Evolutionary conservation across 257 asterid genomes (phyloP).

Genomic region (Nicotiana undulata): DNA sequence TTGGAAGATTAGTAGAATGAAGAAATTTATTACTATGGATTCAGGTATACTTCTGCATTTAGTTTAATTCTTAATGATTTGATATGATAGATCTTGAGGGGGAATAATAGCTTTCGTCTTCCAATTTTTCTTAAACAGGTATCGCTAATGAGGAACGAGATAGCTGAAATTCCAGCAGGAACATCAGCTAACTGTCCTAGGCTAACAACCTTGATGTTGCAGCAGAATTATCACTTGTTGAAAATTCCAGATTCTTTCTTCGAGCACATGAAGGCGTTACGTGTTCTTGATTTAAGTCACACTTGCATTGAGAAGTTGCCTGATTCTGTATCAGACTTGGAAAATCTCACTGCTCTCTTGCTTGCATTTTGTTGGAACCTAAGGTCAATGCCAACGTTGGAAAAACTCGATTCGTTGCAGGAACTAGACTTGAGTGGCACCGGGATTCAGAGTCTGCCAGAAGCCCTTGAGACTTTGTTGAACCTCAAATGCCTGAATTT

Average conservation of each 20-base stretch:
- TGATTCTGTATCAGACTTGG: conserved; percentile 17
- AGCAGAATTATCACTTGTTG: conserved; percentile 18
- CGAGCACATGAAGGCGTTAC: conserved; percentile 14
- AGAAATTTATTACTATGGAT: neutral
- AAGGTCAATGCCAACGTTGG: conserved; percentile 14
- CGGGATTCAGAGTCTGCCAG: conserved; percentile 15
- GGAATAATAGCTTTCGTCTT: neutral
- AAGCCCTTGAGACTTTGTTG: conserved; percentile 16
- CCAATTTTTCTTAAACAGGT: neutral
- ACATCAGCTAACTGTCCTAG: conserved; percentile 20
- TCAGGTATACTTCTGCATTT: neutral
- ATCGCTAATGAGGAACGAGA: conserved; percentile 23
- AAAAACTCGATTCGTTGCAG: conserved; percentile 11
- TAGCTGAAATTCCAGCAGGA: conserved; percentile 9
- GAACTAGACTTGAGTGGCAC: conserved; percentile 21
- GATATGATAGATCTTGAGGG: neutral
- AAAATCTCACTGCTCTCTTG: conserved; percentile 21
- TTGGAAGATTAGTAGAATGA: neutral
- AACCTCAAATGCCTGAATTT: conserved; percentile 23
- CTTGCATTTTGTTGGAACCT: conserved; percentile 14
- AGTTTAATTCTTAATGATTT: neutral
- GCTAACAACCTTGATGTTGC: conserved; percentile 22
- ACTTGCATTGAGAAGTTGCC: conserved; percentile 19
- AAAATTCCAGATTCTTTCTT: conserved; percentile 25
- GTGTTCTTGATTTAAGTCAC: conserved; percentile 16